phyloP scores from a whole-genome alignment of 345 rosid species.

The Gossypium arboreum region DNA sequence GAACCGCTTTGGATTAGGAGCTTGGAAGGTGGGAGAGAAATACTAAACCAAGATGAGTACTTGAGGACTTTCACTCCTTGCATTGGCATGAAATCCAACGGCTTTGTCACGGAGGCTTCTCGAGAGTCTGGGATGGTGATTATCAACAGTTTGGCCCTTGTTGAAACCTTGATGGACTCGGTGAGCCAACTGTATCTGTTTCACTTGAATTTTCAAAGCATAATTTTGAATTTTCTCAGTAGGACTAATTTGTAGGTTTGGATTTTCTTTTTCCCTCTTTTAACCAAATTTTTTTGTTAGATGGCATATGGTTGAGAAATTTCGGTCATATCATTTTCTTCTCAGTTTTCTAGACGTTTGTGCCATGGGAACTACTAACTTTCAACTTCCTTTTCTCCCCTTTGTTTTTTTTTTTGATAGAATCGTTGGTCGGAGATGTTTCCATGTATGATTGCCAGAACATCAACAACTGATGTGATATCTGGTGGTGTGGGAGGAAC shows the following conservation, averaged over 20 bases:
- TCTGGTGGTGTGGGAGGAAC: constrained; percentile 88
- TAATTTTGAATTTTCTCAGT: not conserved
- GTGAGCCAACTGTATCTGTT: constrained; percentile 39
- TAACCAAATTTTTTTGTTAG: too few relatives aligned
- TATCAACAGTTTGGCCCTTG: constrained; percentile 84
- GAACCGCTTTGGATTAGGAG: constrained; percentile 74
- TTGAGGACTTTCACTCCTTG: constrained; percentile 52
- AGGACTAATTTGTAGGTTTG: too few relatives aligned
- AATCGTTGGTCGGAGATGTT: constrained; percentile 98
- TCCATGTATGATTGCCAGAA: constrained; percentile 77
- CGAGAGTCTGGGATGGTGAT: constrained; percentile 78
- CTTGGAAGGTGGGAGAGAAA: constrained; percentile 56
- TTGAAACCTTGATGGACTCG: constrained; percentile 90
- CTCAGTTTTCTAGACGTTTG: not conserved
- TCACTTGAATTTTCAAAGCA: not conserved
- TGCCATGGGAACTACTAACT: not conserved
- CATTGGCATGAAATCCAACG: constrained; percentile 61
- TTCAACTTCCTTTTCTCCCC: not conserved
- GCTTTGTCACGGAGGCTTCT: constrained; percentile 81
- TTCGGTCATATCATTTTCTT: not conserved
- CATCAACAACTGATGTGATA: constrained; percentile 71
- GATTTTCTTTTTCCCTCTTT: too few relatives aligned
- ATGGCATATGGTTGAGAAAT: too few relatives aligned
- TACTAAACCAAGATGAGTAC: constrained; percentile 71
- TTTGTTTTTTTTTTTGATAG: constrained; percentile 24